Conservation (phyloP, 177 flowering plant genomes). For the Vitis hybrid region DNA sequence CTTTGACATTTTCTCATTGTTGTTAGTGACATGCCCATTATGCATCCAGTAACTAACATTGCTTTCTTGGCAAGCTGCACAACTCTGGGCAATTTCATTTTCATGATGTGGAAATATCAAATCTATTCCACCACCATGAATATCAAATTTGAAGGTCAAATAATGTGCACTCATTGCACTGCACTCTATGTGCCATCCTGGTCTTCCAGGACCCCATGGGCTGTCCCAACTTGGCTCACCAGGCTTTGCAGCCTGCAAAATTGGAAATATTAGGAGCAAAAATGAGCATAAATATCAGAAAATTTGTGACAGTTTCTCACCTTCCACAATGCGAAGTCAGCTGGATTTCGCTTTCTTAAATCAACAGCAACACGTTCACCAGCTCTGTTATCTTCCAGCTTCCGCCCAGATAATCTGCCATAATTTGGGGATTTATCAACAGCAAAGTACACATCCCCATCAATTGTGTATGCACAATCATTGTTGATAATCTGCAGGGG, state of each 20-base stretch:
- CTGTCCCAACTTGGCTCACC: slow-evolving; percentile 96
- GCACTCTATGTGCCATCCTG: slow-evolving; percentile 99
- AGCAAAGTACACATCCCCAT: slow-evolving; percentile 89
- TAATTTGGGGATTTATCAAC: slow-evolving; percentile 74
- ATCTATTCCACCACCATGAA: slow-evolving; percentile 97
- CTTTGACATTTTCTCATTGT: slow-evolving; percentile 95
- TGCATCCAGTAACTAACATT: slow-evolving; percentile 84
- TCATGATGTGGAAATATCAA: slow-evolving; percentile 97
- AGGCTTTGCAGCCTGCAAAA: slow-evolving; percentile 81
- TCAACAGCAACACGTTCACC: slow-evolving; percentile 89
- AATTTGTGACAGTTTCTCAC: slow-evolving; percentile 29
- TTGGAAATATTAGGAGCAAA: slow-evolving; percentile 1
- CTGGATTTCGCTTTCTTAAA: slow-evolving; percentile 74
- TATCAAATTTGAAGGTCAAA: slow-evolving; percentile 69
- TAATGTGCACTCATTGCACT: slow-evolving; percentile 98
- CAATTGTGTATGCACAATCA: slow-evolving; percentile 67
- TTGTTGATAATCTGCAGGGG: slow-evolving; percentile 66
- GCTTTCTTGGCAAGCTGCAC: slow-evolving; percentile 83
- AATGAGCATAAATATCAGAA: background rate
- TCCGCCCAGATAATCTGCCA: slow-evolving; percentile 79
- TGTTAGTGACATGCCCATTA: slow-evolving; percentile 88
- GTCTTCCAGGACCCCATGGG: slow-evolving; percentile 98
- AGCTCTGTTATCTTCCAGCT: slow-evolving; percentile 75
- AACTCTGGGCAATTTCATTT: slow-evolving; percentile 96
- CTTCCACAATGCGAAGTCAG: slow-evolving; percentile 99